Evolutionary conservation across 2,329 filamentous ascomycete genomes (phyloP).

Genomic region (Aspergillus tanneri): DNA sequence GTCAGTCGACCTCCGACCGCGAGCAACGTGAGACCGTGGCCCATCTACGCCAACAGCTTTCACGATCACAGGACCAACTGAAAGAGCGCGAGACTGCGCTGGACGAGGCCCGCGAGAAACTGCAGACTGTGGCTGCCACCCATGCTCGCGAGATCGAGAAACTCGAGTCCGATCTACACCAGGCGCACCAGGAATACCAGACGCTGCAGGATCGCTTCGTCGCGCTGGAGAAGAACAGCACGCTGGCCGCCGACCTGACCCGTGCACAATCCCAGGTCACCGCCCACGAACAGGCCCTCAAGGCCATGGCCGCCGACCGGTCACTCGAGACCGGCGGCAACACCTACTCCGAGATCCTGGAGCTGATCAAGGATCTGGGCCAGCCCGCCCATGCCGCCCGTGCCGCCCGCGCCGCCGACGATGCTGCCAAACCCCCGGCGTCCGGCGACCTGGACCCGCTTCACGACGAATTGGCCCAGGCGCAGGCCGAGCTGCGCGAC

Average conservation of each 20-base stretch:
- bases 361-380: slow-evolving; percentile 37
- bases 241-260: slow-evolving; percentile 37
- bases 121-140: slow-evolving; percentile 36
- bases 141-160: slow-evolving; percentile 37
- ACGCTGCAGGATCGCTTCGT: slow-evolving; percentile 32
- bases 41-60: slow-evolving; percentile 34
- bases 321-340: slow-evolving; percentile 33
- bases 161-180: slow-evolving; percentile 36
- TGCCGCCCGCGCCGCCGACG: too few relatives aligned
- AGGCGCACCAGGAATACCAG: slow-evolving; percentile 33
- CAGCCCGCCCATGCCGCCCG: slow-evolving; percentile 21
- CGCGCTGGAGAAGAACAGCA: slow-evolving; percentile 41
- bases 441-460: slow-evolving; percentile 24
- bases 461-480: slow-evolving; percentile 29
- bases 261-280: slow-evolving; percentile 37
- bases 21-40: slow-evolving; percentile 35
- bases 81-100: slow-evolving; percentile 36
- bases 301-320: slow-evolving; percentile 37
- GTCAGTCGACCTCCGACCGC: slow-evolving; percentile 18
- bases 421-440: too few relatives aligned
- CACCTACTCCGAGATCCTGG: slow-evolving; percentile 42
- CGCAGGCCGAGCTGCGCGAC: slow-evolving; percentile 33
- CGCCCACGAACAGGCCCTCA: slow-evolving; percentile 39
- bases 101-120: slow-evolving; percentile 33
- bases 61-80: slow-evolving; percentile 34